Evolutionary conservation across 2,329 filamentous ascomycete species (phyloP).

Genomic region (Xylariaceae sp.): DNA sequence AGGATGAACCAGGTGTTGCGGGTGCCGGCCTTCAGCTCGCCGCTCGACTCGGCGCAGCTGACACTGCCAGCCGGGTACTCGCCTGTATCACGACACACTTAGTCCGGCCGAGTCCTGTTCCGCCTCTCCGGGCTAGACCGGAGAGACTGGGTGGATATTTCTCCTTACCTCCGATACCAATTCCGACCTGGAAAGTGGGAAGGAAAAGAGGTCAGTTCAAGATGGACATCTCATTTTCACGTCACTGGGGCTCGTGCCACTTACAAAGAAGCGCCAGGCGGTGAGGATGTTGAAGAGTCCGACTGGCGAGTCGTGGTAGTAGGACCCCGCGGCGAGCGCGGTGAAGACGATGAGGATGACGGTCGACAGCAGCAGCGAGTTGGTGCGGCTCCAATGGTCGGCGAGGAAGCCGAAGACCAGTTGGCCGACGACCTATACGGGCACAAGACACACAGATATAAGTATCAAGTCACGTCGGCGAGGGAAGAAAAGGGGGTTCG

Average conservation of each 20-base stretch:
- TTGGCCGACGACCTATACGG: constrained; percentile 60
- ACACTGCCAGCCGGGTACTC: constrained; percentile 82
- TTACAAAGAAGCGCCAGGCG: constrained; percentile 77
- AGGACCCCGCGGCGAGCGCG: constrained; percentile 68
- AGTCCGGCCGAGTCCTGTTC: constrained; percentile 6
- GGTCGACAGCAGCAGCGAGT: constrained; percentile 74
- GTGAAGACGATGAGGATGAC: constrained; percentile 80
- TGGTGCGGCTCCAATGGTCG: constrained; percentile 79
- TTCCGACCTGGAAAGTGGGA: constrained; percentile 53
- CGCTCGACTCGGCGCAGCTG: constrained; percentile 73
- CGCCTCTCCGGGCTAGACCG: background rate
- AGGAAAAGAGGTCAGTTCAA: no score
- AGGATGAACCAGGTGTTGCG: constrained; percentile 89
- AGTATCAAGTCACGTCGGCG: background rate
- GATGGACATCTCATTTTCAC: no score
- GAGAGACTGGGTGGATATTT: no score
- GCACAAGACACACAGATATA: no score
- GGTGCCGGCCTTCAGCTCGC: constrained; percentile 70
- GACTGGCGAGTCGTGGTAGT: constrained; percentile 58
- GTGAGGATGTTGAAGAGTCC: constrained; percentile 74
- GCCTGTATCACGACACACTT: constrained; percentile 27
- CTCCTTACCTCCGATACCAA: constrained; percentile 69
- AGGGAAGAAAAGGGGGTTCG: no score
- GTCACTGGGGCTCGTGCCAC: constrained; percentile 9
- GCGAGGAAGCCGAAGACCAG: constrained; percentile 72